Conservation (phyloP, 768 basidiomycete species). For the Termitomyces sp. region DNA sequence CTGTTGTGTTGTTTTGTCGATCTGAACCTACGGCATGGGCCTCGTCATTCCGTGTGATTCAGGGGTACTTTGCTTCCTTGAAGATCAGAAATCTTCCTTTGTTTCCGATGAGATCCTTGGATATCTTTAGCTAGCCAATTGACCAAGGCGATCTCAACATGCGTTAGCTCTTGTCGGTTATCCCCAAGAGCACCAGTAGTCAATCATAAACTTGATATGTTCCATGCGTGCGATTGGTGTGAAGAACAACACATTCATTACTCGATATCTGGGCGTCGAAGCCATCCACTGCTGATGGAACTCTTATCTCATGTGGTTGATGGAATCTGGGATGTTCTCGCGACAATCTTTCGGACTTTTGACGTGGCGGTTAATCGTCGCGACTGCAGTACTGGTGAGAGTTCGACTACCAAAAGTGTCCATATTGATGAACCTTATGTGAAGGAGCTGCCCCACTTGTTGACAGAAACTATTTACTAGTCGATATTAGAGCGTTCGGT, state of each 20-base stretch:
- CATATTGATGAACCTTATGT: constrained; percentile 8
- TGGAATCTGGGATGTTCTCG: constrained; percentile 4
- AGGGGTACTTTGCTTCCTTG: constrained; percentile 16
- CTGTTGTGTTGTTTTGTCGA: constrained; percentile 4
- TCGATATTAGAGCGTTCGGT: not conserved
- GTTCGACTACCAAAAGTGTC: not conserved
- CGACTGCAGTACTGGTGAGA: constrained; percentile 1
- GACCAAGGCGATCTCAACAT: constrained; percentile 1
- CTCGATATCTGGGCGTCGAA: not conserved
- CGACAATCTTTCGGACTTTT: not conserved
- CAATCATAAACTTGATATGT: not conserved
- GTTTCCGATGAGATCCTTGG: constrained; percentile 13
- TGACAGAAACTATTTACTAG: constrained; percentile 2
- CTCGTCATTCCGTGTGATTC: not conserved
- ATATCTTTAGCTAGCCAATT: constrained; percentile 9
- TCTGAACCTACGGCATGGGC: not conserved
- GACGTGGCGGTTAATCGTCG: not conserved
- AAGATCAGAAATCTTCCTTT: constrained; percentile 26
- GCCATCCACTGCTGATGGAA: not conserved
- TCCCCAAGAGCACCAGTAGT: not conserved
- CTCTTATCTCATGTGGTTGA: not conserved
- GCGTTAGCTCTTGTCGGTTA: not conserved
- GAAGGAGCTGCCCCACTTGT: not conserved
- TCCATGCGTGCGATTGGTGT: not conserved
- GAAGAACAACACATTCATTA: not conserved